phyloP scores from a whole-genome alignment of 805 yeast genomes.

The Saccharomyces jurei region DNA sequence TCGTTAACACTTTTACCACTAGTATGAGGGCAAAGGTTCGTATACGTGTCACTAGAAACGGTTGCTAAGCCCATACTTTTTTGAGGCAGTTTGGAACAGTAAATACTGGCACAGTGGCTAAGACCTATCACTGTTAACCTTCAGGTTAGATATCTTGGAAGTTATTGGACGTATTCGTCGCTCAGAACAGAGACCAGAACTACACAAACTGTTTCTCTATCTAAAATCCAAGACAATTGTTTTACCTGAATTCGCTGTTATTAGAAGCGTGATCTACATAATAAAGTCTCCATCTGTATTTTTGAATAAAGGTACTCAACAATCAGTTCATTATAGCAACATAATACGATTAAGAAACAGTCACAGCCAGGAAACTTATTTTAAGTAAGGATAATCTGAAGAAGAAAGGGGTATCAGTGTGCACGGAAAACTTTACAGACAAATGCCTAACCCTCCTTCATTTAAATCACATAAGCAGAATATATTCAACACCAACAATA shows the following conservation, averaged over 20 bases:
- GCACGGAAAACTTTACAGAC: background rate
- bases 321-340: background rate
- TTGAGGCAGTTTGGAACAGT: background rate
- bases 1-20: background rate
- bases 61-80: background rate
- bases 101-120: background rate
- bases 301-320: background rate
- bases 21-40: background rate
- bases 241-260: background rate
- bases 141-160: background rate
- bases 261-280: background rate
- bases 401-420: background rate
- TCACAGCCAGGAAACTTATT: background rate
- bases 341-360: background rate
- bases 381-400: background rate
- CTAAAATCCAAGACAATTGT: background rate
- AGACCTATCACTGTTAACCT: background rate
- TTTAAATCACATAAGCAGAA: constrained; percentile 8
- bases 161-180: background rate
- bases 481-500: background rate
- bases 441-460: background rate
- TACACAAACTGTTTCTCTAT: background rate
- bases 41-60: background rate
- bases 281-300: background rate
- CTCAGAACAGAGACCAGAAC: background rate